Base-by-base conservation (phyloP, 768 basidiomycete genomes). In the Baorangia bicolor region DNA sequence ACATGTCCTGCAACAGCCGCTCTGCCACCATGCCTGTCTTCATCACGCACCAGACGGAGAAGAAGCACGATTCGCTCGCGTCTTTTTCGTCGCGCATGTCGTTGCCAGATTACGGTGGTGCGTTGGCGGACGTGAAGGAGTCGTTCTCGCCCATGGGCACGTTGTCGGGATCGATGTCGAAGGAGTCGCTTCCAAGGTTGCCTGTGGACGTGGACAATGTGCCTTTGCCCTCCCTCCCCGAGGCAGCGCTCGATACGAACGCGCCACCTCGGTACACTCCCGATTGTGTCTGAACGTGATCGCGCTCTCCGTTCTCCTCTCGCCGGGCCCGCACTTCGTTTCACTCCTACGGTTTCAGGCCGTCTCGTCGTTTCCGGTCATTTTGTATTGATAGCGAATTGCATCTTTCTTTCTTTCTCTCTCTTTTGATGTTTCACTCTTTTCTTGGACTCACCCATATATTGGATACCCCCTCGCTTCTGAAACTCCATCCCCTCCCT, bases 61-160 rank as follows among this genome's bases (percentile, higher is more conserved):
- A 72, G 58, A 80, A 78, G 60, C 79, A 75, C 49, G 78, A 79
- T 54, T 81, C 81, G 6, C 53, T 81, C 16, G 70, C 74, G 37
- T 84, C 83, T 0, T 74, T 80, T 66, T 77, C 78, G 8, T 71
- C 71, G 30, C 73, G 75, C 55, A 64, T 79, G 48, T 79, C 79
- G 14, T 61, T 77, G 63, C 69, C 58, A 8, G 80, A 78, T 38
- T 75, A 71, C n/a, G 73, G 73, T 16, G 73, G 74, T 13, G 62
- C 69, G 39, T 59, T 78, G 52, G 58, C 35, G 28, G 66, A 65
- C 27, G 49, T 61, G 49, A 68, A 61, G 41, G 25, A 14, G 2
- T 52, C 68, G 0, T 62, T 60, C 31, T 66, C 63, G 0, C 66
- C 68, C 7, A 68, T 64, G 2, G 37, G 53, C 1, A 69, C 68